phyloP scores from a whole-genome alignment of 495 filamentous ascomycete species.

The Mycothermus thermophilus region DNA sequence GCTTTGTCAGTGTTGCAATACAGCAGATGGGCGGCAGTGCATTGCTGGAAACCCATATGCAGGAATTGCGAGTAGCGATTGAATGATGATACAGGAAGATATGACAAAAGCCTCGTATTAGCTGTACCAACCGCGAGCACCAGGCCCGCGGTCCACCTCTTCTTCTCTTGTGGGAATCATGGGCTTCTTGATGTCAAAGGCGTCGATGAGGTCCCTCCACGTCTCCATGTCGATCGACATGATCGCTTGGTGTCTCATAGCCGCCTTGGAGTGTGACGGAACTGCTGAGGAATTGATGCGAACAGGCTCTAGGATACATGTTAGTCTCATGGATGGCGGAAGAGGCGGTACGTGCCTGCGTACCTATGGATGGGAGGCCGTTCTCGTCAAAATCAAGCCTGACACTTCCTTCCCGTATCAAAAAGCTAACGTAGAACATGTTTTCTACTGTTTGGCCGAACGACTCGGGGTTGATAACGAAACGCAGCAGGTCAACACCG shows the following conservation, averaged over 20 bases:
- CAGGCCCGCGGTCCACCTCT: conserved; percentile 38
- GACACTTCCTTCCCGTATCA: conserved; percentile 73
- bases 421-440: conserved; percentile 88
- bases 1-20: too few relatives aligned
- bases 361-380: conserved; percentile 59
- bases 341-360: too few relatives aligned
- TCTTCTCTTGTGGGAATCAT: conserved; percentile 77
- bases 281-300: conserved; percentile 1
- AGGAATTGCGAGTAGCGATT: too few relatives aligned
- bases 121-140: conserved; percentile 64
- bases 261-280: conserved; percentile 13
- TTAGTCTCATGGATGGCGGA: too few relatives aligned
- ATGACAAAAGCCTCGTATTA: too few relatives aligned
- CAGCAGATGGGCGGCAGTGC: too few relatives aligned
- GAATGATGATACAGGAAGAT: too few relatives aligned
- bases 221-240: conserved; percentile 69
- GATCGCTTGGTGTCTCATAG: conserved; percentile 66
- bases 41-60: too few relatives aligned
- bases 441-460: conserved; percentile 97
- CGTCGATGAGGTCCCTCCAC: conserved; percentile 62
- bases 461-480: conserved; percentile 73
- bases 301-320: conserved; percentile 2
- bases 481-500: conserved; percentile 62
- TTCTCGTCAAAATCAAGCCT: conserved; percentile 50
- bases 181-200: conserved; percentile 57